Evolutionary conservation across 73 alveolate genomes (phyloP).

Genomic region (Tetrahymena thermophila): DNA sequence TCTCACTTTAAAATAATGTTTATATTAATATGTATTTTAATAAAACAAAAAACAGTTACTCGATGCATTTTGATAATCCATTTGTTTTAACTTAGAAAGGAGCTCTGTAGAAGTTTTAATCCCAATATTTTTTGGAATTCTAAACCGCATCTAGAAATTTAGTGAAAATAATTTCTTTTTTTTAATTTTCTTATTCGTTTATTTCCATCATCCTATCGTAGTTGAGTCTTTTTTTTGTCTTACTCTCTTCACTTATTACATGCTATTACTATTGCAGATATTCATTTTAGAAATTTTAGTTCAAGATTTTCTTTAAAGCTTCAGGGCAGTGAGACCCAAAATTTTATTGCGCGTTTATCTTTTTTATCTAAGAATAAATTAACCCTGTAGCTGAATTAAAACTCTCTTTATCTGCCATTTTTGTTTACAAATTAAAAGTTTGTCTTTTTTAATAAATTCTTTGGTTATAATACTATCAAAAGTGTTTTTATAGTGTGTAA

Average conservation of each 20-base stretch:
- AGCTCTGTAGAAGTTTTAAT: background rate
- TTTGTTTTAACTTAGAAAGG: background rate
- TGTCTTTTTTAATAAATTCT: too few relatives aligned
- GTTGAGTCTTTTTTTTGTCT: background rate
- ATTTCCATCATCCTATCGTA: background rate
- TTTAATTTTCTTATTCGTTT: background rate
- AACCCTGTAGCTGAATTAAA: background rate
- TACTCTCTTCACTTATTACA: background rate
- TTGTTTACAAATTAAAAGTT: too few relatives aligned
- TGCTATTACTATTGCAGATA: background rate
- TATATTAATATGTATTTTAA: background rate
- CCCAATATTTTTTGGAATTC: background rate
- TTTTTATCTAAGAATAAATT: background rate
- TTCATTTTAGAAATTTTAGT: background rate
- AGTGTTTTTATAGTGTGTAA: background rate
- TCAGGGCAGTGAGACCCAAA: background rate
- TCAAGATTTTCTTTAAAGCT: background rate
- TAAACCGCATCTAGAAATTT: background rate
- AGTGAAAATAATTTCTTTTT: background rate
- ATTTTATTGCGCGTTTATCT: background rate
- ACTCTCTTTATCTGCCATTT: background rate
- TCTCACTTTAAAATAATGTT: background rate
- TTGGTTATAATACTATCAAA: background rate
- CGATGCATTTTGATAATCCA: background rate
- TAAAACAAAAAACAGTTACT: background rate